phyloP scores from a whole-genome alignment of 805 yeast genomes.

The Lipomyces chichibuensis region DNA sequence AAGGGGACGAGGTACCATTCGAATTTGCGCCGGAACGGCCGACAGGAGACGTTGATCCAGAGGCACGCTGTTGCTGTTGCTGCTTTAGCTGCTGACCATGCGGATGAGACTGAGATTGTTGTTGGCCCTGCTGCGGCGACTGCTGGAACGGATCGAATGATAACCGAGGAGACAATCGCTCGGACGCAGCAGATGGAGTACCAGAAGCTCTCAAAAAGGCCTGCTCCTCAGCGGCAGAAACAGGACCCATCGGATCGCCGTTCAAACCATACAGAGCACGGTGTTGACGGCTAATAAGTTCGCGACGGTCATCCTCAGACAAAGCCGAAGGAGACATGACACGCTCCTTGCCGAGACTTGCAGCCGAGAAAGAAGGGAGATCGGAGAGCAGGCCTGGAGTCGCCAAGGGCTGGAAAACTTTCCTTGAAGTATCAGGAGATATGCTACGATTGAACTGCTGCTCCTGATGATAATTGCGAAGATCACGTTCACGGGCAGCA shows the following conservation, averaged over 20 bases:
- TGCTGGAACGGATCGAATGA: conserved; percentile 36
- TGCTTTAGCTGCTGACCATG: conserved; percentile 15
- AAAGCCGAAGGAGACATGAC: conserved; percentile 35
- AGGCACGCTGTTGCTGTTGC: conserved; percentile 10
- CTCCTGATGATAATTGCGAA: conserved; percentile 37
- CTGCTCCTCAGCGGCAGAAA: conserved; percentile 25
- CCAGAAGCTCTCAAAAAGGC: conserved; percentile 21
- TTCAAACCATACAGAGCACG: conserved; percentile 31
- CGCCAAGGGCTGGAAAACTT: conserved; percentile 17
- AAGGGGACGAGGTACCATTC: conserved; percentile 36
- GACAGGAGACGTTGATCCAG: conserved; percentile 24
- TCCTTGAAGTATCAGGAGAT: conserved; percentile 34
- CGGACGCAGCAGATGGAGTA: conserved; percentile 22
- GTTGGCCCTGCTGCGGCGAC: conserved; percentile 8
- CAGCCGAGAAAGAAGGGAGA: conserved; percentile 22
- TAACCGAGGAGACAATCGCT: conserved; percentile 32
- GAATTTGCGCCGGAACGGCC: conserved; percentile 35
- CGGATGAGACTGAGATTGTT: conserved; percentile 12
- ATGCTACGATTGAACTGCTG: conserved; percentile 36
- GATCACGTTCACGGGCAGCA: conserved; percentile 36
- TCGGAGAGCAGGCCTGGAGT: conserved; percentile 27
- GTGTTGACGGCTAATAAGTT: conserved; percentile 33
- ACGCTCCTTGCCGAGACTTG: conserved; percentile 25
- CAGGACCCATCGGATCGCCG: conserved; percentile 13
- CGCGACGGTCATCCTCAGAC: conserved; percentile 37